phyloP scores from a whole-genome alignment of 2,329 filamentous ascomycete genomes.

The Arthrinium phaeospermum region DNA sequence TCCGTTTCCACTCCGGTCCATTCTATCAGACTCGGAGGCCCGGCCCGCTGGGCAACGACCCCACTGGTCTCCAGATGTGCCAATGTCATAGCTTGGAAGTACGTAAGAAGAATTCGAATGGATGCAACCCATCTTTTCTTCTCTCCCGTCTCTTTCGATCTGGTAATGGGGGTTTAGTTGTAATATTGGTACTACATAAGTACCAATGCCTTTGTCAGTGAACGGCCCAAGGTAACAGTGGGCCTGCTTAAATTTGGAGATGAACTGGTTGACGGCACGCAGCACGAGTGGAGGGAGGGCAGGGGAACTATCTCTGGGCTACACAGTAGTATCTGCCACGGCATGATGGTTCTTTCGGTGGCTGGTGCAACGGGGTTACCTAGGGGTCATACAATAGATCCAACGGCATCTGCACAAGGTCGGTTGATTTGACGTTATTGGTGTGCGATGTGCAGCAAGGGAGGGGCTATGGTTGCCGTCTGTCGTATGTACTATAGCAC shows the following conservation, averaged over 20 bases:
- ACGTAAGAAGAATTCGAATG: neutral
- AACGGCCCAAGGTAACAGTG: neutral
- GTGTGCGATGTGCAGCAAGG: neutral
- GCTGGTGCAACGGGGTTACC: no score
- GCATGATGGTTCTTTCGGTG: neutral
- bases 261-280: neutral
- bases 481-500: neutral
- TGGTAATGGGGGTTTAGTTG: neutral
- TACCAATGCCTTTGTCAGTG: slow-evolving; percentile 9
- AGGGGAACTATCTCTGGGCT: neutral
- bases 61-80: neutral
- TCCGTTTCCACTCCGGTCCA: neutral
- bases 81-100: neutral
- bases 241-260: neutral
- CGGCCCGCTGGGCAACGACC: neutral
- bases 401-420: neutral
- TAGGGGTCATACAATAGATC: no score
- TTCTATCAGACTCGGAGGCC: neutral
- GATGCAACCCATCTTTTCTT: neutral
- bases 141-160: neutral
- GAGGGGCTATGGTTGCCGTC: neutral
- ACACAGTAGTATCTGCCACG: neutral
- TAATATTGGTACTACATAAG: neutral
- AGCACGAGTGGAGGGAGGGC: neutral
- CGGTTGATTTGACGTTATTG: neutral